phyloP scores from a whole-genome alignment of 2,329 filamentous ascomycete species.

The Bipolaris victoriae region DNA sequence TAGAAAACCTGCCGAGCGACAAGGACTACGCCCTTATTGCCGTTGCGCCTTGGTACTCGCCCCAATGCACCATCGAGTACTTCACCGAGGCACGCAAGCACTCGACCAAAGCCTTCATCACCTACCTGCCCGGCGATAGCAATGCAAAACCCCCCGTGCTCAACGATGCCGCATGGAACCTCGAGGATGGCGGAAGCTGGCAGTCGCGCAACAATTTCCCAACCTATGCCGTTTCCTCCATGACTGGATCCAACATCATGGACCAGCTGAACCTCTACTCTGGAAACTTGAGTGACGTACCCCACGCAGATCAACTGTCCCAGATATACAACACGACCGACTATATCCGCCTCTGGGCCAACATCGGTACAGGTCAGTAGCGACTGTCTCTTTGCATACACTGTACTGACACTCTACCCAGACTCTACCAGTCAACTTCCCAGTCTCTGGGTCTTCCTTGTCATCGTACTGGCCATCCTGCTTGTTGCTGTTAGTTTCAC shows the following conservation, averaged over 20 bases:
- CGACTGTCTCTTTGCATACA: slow-evolving; percentile 1
- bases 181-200: slow-evolving; percentile 75
- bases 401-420: slow-evolving; percentile 6
- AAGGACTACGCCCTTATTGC: slow-evolving; percentile 76
- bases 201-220: slow-evolving; percentile 73
- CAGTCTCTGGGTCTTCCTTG: slow-evolving; percentile 79
- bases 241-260: slow-evolving; percentile 72
- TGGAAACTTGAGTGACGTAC: slow-evolving; percentile 66
- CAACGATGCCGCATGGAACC: slow-evolving; percentile 70
- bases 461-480: slow-evolving; percentile 73
- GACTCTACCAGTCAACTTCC: slow-evolving; percentile 66
- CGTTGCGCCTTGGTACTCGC: slow-evolving; percentile 83
- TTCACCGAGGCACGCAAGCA: slow-evolving; percentile 68
- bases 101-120: slow-evolving; percentile 62
- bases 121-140: slow-evolving; percentile 57
- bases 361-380: slow-evolving; percentile 54
- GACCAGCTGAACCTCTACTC: slow-evolving; percentile 76
- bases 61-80: slow-evolving; percentile 75
- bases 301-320: slow-evolving; percentile 48
- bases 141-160: slow-evolving; percentile 68
- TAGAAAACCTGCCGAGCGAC: slow-evolving; percentile 67
- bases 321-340: slow-evolving; percentile 49
- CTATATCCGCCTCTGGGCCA: slow-evolving; percentile 59
- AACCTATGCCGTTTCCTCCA: slow-evolving; percentile 79
- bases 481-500: slow-evolving; percentile 70